Conservation (phyloP, 768 basidiomycete genomes). For the Amanita rubescens region DNA sequence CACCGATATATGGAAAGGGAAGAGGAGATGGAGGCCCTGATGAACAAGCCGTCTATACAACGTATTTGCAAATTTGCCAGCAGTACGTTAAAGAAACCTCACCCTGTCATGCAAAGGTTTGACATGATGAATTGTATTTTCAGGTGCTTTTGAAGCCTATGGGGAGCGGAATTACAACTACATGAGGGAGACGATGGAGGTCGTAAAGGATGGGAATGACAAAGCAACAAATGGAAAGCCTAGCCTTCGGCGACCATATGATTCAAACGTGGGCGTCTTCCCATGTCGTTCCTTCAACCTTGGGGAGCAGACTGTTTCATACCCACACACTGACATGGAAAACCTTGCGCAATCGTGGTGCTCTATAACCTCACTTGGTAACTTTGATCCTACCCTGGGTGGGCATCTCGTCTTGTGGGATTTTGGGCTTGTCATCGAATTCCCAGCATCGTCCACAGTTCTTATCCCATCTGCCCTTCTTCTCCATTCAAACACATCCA, state of each 20-base stretch:
- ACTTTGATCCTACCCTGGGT: neutral
- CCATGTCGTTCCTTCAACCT: constrained; percentile 2
- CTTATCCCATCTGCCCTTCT: constrained; percentile 4
- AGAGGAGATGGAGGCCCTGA: too few species aligned
- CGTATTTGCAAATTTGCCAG: too few species aligned
- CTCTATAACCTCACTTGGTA: neutral
- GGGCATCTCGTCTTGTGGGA: neutral
- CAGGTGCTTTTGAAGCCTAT: too few species aligned
- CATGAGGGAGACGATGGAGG: neutral
- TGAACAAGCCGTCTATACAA: too few species aligned
- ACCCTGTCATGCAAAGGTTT: too few species aligned
- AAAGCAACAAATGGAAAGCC: neutral
- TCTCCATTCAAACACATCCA: constrained; percentile 2
- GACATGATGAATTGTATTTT: too few species aligned
- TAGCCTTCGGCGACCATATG: neutral
- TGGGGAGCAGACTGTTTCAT: neutral
- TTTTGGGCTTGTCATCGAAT: neutral
- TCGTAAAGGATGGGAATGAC: neutral
- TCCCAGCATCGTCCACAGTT: neutral
- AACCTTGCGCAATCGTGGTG: neutral
- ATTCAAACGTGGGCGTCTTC: neutral
- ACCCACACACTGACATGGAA: neutral
- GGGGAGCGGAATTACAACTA: too few species aligned
- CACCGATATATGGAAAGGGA: too few species aligned
- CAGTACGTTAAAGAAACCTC: too few species aligned